These are phyloP conservation scores for Fusarium paranaense DNA, from an alignment of 2,329 filamentous ascomycete species.

Conservation along the genomic window DNA sequence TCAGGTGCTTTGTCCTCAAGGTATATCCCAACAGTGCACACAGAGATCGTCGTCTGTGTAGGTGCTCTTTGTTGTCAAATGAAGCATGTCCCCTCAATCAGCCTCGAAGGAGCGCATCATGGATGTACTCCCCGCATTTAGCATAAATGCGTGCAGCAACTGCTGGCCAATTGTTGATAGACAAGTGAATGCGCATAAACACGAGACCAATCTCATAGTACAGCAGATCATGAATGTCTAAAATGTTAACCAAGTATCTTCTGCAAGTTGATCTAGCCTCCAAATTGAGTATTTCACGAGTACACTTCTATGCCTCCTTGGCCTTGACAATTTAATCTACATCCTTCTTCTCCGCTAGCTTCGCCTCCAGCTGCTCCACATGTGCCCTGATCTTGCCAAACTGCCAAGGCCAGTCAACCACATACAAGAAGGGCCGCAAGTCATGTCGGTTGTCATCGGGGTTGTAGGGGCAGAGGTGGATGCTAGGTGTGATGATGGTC, in stretches of 20 bases:
- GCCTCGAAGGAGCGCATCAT: not conserved
- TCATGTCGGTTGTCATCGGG: slow-evolving; percentile 56
- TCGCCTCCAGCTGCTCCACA: slow-evolving; percentile 48
- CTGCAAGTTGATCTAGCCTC: not conserved
- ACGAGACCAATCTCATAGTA: not conserved
- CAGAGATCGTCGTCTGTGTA: not conserved
- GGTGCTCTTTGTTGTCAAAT: not conserved
- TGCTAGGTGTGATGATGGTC: slow-evolving; percentile 68
- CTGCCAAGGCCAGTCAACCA: slow-evolving; percentile 54
- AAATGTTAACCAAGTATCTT: not conserved
- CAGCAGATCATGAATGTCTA: not conserved
- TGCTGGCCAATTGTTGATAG: not conserved
- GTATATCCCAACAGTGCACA: not conserved
- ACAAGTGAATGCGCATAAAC: not conserved
- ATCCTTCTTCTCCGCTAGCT: slow-evolving; percentile 8
- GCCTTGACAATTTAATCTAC: not conserved
- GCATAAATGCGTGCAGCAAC: not conserved
- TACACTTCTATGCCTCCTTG: not conserved
- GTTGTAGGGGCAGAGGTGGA: slow-evolving; percentile 56
- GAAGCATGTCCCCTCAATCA: not conserved
- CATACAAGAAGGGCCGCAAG: slow-evolving; percentile 56
- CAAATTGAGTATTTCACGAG: not conserved
- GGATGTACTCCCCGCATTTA: not conserved
- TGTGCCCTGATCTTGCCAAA: slow-evolving; percentile 55
- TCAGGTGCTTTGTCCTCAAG: not conserved